phyloP scores from a whole-genome alignment of 2,329 filamentous ascomycete species.

The Fusarium sp. region DNA sequence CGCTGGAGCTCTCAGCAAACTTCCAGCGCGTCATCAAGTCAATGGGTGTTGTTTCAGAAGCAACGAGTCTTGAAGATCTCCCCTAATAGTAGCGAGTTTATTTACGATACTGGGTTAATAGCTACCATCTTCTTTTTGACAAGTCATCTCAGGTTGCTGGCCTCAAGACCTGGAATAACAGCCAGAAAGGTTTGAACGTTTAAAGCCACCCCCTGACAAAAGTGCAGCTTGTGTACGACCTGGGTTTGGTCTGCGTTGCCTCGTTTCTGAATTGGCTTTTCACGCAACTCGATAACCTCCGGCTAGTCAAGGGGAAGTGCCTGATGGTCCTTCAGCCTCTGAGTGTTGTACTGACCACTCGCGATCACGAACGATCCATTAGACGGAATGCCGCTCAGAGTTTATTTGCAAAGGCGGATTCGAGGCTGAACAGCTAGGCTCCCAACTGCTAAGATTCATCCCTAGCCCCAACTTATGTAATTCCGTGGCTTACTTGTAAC shows the following conservation, averaged over 20 bases:
- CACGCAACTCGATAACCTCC: constrained; percentile 20
- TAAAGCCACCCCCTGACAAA: constrained; percentile 40
- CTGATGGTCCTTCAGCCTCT: constrained; percentile 37
- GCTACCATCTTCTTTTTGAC: constrained; percentile 1
- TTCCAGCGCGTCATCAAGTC: constrained; percentile 11
- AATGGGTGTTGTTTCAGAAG: constrained; percentile 36
- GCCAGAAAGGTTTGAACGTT: background rate
- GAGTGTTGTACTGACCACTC: constrained; percentile 19
- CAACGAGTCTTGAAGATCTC: constrained; percentile 11
- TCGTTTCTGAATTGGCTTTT: constrained; percentile 32
- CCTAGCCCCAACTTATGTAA: constrained; percentile 3
- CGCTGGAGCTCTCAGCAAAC: constrained; percentile 26
- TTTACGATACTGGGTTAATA: constrained; percentile 18
- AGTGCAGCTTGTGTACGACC: constrained; percentile 27
- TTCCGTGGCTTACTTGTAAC: constrained; percentile 2
- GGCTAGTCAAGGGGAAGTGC: constrained; percentile 34
- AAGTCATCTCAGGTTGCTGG: constrained; percentile 21
- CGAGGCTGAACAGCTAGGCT: constrained; percentile 2
- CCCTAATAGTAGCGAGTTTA: background rate
- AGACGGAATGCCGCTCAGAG: constrained; percentile 34
- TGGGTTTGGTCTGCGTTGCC: constrained; percentile 16
- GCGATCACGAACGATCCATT: constrained; percentile 12
- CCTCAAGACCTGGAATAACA: constrained; percentile 20
- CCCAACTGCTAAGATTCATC: background rate
- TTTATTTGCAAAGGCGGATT: constrained; percentile 12